Evolutionary conservation across 352 stramenopile genomes (phyloP), one percentile per base, ranked within the genome.

Genomic region (Globisporangium paroecandrum): DNA sequence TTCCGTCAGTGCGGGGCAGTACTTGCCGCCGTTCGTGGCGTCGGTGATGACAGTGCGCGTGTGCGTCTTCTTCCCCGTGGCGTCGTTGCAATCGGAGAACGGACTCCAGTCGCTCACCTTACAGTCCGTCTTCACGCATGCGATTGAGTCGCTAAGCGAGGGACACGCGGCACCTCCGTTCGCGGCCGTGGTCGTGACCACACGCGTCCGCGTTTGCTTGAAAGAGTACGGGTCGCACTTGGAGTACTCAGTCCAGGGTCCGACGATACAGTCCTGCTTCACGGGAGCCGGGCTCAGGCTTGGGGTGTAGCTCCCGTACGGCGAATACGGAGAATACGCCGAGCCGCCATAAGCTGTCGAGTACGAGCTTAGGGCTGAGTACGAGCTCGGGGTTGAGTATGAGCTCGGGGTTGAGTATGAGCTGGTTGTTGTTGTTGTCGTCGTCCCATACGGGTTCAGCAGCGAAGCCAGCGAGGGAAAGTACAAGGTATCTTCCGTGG

Each of bases 11-110:
- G 64, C 8, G 20, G 75, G 77, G 47, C 77, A 83, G 13, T n/a
- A 58, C 1, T 13, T 34, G 15, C 77, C 77, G 8, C 78, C 74
- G 59, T 87, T 78, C 10, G 74, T 18, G 0, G 73, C 77, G 10
- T 80, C 63, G 27, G 77, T 68, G 20, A 81, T 78, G 41, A 91
- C 58, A 1, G 58, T 77, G 29, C 83, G 77, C 15, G 78, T 78
- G 20, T 75, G 74, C 12, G 83, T 87, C 58, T 81, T 81, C 9
- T 51, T 73, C 36, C 66, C 61, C 2, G 71, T 83, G 32, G 65
- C 70, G 3, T 72, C 29, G 51, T 83, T 69, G 27, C 83, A 91
- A 0, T 46, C n/a, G 0, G 56, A 53, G 71, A 70, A 91, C 3
- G 57, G 22, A 1, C 57, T 69, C 82, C 82, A 90, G 6, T 57